These are phyloP conservation scores for Solanum arcanum DNA, from an alignment of 257 asterid genomes.

Conservation along the genomic window DNA sequence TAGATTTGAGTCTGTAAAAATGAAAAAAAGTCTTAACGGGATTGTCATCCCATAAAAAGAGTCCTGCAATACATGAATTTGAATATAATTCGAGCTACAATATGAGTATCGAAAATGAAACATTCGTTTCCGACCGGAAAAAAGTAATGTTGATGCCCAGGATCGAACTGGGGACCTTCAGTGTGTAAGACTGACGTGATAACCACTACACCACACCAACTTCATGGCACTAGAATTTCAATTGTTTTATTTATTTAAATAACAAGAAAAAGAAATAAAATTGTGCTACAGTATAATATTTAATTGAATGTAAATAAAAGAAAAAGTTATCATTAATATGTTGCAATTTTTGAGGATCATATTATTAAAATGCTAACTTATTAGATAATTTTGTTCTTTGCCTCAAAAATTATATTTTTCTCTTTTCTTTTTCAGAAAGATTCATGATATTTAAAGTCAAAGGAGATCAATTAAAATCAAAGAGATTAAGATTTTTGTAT, in stretches of 20 bases:
- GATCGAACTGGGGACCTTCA: slow-evolving; percentile 48
- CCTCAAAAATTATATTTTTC: neutral
- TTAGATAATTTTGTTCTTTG: too few relatives aligned
- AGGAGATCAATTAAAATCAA: neutral
- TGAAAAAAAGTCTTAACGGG: too few relatives aligned
- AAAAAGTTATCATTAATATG: too few relatives aligned
- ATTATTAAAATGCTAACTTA: too few relatives aligned
- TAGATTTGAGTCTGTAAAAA: too few relatives aligned
- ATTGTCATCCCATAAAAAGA: too few relatives aligned
- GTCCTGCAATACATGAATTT: neutral
- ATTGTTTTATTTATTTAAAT: accelerated
- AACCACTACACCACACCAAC: slow-evolving; percentile 54
- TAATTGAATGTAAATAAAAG: neutral
- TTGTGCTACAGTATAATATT: too few relatives aligned
- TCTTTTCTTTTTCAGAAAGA: neutral
- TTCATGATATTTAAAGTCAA: neutral
- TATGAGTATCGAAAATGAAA: too few relatives aligned
- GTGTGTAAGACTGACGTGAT: slow-evolving; percentile 47
- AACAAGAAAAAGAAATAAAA: too few relatives aligned
- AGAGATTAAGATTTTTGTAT: neutral
- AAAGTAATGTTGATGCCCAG: slow-evolving; percentile 29
- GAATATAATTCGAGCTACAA: neutral
- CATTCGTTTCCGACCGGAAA: neutral
- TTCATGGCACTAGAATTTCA: accelerated
- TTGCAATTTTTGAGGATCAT: too few relatives aligned